phyloP scores from a whole-genome alignment of 805 yeast species.

The Candida xyloterini region DNA sequence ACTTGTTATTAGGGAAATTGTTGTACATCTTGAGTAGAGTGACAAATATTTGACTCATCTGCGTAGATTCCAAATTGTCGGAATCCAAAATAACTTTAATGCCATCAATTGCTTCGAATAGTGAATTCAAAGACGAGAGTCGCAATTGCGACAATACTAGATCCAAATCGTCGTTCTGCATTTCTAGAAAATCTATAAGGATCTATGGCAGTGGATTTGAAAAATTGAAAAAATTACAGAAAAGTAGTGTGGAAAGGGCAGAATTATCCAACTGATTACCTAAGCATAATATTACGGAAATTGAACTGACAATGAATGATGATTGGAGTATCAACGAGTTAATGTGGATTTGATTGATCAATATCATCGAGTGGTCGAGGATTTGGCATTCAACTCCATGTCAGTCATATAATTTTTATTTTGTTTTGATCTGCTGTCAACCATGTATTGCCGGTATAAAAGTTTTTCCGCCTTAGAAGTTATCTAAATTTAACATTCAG shows the following conservation, averaged over 20 bases:
- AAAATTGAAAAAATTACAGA: conserved; percentile 3
- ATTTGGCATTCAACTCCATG: too few relatives aligned
- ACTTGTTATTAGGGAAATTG: conserved; percentile 46
- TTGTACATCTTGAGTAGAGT: conserved; percentile 46
- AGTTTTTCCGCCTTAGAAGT: conserved; percentile 9
- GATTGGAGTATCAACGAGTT: too few relatives aligned
- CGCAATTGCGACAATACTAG: conserved; percentile 16
- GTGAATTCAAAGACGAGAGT: conserved; percentile 35
- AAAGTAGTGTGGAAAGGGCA: conserved; percentile 3
- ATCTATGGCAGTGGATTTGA: not conserved
- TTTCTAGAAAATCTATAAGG: conserved; percentile 1
- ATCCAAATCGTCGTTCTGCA: conserved; percentile 5
- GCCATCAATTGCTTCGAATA: conserved; percentile 36
- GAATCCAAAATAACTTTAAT: conserved; percentile 29
- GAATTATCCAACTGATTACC: not conserved
- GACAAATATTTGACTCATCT: conserved; percentile 31
- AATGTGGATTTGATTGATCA: not conserved
- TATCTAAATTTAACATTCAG: not conserved
- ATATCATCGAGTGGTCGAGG: not conserved
- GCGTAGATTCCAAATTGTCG: conserved; percentile 16
- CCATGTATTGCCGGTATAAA: conserved; percentile 2
- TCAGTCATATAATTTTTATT: not conserved
- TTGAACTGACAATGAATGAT: too few relatives aligned
- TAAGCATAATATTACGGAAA: not conserved
- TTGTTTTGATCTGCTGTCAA: conserved; percentile 4